Conservation (phyloP, 805 yeast genomes). For the Metschnikowia chrysomelidarum region DNA sequence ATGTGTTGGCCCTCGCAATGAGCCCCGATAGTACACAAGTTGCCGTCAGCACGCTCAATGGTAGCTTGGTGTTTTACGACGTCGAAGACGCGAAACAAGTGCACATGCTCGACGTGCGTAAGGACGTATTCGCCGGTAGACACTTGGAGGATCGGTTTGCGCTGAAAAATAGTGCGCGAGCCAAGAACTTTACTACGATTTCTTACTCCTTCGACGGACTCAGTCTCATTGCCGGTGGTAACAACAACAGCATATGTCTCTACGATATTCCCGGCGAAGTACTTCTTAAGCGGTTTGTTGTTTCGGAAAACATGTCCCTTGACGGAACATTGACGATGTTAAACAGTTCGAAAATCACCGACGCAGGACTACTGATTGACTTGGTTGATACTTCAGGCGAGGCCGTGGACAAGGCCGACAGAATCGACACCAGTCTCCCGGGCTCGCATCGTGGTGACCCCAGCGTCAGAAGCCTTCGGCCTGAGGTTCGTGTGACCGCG, state of each 20-base stretch:
- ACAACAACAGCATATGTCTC: slow-evolving; percentile 84
- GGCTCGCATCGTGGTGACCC: slow-evolving; percentile 82
- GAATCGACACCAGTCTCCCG: slow-evolving; percentile 73
- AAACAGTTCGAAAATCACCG: slow-evolving; percentile 82
- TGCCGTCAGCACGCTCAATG: slow-evolving; percentile 86
- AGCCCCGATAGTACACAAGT: slow-evolving; percentile 92
- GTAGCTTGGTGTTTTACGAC: slow-evolving; percentile 82
- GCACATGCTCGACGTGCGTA: slow-evolving; percentile 80
- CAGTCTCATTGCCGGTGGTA: slow-evolving; percentile 88
- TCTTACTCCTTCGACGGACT: slow-evolving; percentile 88
- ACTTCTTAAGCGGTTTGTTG: slow-evolving; percentile 72
- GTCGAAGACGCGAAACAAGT: slow-evolving; percentile 76
- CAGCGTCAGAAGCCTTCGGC: slow-evolving; percentile 69
- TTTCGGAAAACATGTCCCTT: slow-evolving; percentile 84
- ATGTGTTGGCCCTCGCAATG: slow-evolving; percentile 77
- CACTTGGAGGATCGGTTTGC: slow-evolving; percentile 78
- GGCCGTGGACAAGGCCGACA: slow-evolving; percentile 78
- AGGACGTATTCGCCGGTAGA: slow-evolving; percentile 86
- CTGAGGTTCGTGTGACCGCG: slow-evolving; percentile 78
- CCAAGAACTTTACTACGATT: slow-evolving; percentile 78
- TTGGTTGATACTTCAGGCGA: slow-evolving; percentile 85
- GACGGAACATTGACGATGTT: slow-evolving; percentile 82
- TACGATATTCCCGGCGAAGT: slow-evolving; percentile 91
- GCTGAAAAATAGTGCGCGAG: slow-evolving; percentile 75
- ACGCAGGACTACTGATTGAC: slow-evolving; percentile 75